A percentile compares a stretch with the other conserved stretches of the same genome.
Conservation (phyloP, 2,329 filamentous ascomycete species). For the Curvularia verruculosa region DNA sequence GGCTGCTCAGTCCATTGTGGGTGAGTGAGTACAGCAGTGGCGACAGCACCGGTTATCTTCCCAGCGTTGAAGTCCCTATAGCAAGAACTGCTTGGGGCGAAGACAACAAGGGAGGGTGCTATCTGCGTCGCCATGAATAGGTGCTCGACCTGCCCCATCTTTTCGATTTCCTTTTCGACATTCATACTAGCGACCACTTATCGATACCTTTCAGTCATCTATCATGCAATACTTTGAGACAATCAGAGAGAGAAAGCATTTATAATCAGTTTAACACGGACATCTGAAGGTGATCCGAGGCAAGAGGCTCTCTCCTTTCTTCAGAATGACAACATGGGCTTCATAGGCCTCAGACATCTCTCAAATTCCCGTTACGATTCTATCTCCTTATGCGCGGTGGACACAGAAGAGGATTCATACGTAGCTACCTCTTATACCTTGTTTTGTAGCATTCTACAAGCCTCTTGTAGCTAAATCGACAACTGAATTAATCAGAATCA, state of each 20-base stretch:
- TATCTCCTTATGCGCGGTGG: not conserved
- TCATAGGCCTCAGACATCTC: not conserved
- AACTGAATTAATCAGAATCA: conserved; percentile 41
- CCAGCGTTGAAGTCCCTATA: conserved; percentile 28
- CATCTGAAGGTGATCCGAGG: no score
- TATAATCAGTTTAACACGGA: not conserved
- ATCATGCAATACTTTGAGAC: not conserved
- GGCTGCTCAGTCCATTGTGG: conserved; percentile 18
- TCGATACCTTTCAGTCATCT: not conserved
- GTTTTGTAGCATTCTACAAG: not conserved
- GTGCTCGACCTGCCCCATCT: not conserved
- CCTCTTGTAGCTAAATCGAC: no score
- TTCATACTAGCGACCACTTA: not conserved
- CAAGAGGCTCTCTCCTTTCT: not conserved
- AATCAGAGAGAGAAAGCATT: not conserved
- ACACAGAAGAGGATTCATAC: not conserved
- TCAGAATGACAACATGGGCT: not conserved
- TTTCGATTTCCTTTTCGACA: not conserved
- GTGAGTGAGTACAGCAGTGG: conserved; percentile 26
- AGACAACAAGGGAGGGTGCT: not conserved
- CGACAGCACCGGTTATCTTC: conserved; percentile 13
- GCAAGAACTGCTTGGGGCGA: not conserved
- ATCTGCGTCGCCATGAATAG: not conserved
- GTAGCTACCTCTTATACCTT: not conserved
- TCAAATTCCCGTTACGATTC: not conserved